A percentile compares a stretch with the other conserved stretches of the same genome.
Conservation (phyloP, 345 rosid species). For the Gossypium thurberi region DNA sequence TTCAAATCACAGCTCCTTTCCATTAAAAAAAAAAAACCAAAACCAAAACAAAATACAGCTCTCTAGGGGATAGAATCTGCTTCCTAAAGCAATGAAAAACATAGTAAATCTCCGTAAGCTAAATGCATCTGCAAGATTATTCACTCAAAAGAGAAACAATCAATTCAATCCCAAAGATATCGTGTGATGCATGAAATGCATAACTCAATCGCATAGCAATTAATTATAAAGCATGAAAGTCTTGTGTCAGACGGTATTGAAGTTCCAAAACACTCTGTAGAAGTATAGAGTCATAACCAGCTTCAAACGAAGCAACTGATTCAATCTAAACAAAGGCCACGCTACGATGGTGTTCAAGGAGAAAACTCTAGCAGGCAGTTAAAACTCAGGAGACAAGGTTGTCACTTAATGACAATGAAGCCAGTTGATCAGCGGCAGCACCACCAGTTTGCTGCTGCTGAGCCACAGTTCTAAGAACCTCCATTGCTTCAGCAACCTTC, state of each 20-base stretch:
- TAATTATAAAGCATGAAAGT: not conserved
- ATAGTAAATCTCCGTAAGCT: not conserved
- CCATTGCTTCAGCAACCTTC: constrained; percentile 95
- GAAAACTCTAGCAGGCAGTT: not conserved
- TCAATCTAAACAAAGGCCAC: not conserved
- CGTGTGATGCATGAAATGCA: not conserved
- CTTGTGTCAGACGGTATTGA: not conserved
- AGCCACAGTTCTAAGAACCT: constrained; percentile 75
- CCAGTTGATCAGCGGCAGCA: constrained; percentile 56
- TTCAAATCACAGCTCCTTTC: not conserved
- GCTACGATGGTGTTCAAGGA: not conserved
- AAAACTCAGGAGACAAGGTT: constrained; percentile 45
- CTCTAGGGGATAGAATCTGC: not conserved
- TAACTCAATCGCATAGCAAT: not conserved
- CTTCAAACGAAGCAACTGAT: not conserved
- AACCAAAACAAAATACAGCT: too few species aligned
- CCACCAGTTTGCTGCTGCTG: constrained; percentile 61
- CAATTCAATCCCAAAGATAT: not conserved
- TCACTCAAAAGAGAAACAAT: not conserved
- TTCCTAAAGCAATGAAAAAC: not conserved
- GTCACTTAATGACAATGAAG: constrained; percentile 63
- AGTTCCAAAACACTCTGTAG: not conserved
- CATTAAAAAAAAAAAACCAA: not conserved
- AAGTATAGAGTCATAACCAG: not conserved
- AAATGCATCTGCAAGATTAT: not conserved